Conservation (phyloP, 208 protist genomes). For the Trypanosoma congolense region DNA sequence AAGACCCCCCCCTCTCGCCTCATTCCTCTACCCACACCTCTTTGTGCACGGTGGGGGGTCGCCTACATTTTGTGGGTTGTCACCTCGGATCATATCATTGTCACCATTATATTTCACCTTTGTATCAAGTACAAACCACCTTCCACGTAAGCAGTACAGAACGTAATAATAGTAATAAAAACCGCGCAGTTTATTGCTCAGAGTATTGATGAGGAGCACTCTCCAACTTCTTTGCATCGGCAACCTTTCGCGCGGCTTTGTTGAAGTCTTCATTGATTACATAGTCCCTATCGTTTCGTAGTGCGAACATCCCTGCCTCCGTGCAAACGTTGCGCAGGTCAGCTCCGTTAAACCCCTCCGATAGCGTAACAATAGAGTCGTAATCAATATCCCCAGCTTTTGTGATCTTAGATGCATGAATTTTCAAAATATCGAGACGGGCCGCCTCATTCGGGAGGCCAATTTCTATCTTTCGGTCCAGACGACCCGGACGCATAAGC, state of each 20-base stretch:
- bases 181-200: too few species aligned
- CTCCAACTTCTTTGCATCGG: conserved; percentile 98
- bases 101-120: too few species aligned
- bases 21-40: too few species aligned
- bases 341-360: conserved; percentile 99
- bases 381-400: conserved; percentile 99
- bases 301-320: conserved; percentile 99
- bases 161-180: too few species aligned
- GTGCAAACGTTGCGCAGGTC: conserved; percentile 98
- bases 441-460: conserved; percentile 97
- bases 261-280: conserved; percentile 99
- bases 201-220: conserved; percentile 81
- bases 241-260: conserved; percentile 98
- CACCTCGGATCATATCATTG: too few species aligned
- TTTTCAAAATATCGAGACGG: conserved; percentile 97
- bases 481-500: conserved; percentile 95
- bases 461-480: conserved; percentile 98
- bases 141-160: too few species aligned
- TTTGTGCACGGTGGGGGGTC: too few species aligned
- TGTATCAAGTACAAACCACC: too few species aligned
- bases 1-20: too few species aligned
- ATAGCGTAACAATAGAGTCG: conserved; percentile 98
- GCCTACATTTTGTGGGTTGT: too few species aligned
- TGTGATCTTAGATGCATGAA: conserved; percentile 95
- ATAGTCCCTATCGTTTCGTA: conserved; percentile 96